Evolutionary conservation across 352 stramenopile genomes (phyloP).

Genomic region (Globisporangium nunn): DNA sequence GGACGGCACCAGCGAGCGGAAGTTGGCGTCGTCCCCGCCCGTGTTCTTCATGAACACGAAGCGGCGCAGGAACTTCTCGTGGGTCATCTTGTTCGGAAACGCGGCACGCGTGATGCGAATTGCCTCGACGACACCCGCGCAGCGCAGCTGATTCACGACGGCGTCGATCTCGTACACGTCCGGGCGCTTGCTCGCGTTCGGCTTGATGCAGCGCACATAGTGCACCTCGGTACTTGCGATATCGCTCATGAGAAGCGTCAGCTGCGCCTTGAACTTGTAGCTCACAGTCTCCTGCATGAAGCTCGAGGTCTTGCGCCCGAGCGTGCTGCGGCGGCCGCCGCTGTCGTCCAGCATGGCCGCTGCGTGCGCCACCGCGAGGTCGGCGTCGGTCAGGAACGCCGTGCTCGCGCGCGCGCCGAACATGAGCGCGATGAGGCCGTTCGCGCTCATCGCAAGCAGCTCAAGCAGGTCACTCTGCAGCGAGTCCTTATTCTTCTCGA

Average conservation of each 20-base stretch:
- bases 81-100: constrained; percentile 92
- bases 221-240: constrained; percentile 82
- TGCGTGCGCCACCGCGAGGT: constrained; percentile 43
- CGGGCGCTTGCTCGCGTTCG: constrained; percentile 79
- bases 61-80: constrained; percentile 83
- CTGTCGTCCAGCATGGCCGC: constrained; percentile 34
- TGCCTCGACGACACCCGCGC: constrained; percentile 85
- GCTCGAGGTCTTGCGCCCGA: constrained; percentile 55
- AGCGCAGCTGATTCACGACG: constrained; percentile 85
- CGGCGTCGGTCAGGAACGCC: constrained; percentile 52
- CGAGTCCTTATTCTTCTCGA: constrained; percentile 87
- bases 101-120: constrained; percentile 86
- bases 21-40: no score
- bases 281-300: constrained; percentile 88
- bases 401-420: constrained; percentile 48
- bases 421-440: constrained; percentile 63
- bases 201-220: constrained; percentile 90
- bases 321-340: constrained; percentile 30
- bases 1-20: neutral
- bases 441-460: constrained; percentile 57
- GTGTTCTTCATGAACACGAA: constrained; percentile 24
- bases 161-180: constrained; percentile 77
- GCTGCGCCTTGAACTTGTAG: constrained; percentile 87
- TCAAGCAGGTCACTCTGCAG: constrained; percentile 75
- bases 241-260: constrained; percentile 80